Evolutionary conservation across 1,284 basidiomycete genomes (phyloP).

Genomic region (Acaromyces ingoldii): DNA sequence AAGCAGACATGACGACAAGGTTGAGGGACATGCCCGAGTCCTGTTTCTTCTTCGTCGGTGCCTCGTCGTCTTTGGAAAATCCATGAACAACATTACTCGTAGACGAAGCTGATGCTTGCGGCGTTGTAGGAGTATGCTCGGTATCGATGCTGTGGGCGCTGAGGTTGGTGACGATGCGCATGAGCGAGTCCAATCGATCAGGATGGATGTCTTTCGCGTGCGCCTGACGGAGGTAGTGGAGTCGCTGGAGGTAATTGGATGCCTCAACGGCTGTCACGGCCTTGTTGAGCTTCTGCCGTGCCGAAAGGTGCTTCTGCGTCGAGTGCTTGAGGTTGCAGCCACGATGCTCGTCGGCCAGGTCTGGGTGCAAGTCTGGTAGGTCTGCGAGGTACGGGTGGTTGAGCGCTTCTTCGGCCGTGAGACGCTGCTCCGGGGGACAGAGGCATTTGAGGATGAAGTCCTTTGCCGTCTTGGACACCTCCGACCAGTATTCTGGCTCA

Average conservation of each 20-base stretch:
- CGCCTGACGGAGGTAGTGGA: slow-evolving; percentile 35
- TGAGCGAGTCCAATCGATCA: slow-evolving; percentile 28
- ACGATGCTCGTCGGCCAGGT: slow-evolving; percentile 20
- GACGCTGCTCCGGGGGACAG: slow-evolving; percentile 36
- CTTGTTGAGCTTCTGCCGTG: slow-evolving; percentile 36
- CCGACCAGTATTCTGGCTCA: slow-evolving; percentile 44
- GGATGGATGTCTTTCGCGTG: slow-evolving; percentile 20
- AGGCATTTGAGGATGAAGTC: slow-evolving; percentile 48
- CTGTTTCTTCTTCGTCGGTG: neutral
- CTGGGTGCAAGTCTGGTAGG: slow-evolving; percentile 24
- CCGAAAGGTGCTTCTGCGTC: slow-evolving; percentile 28
- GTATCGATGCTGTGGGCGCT: slow-evolving; percentile 4
- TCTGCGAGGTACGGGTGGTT: slow-evolving; percentile 45
- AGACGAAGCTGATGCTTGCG: too few relatives aligned
- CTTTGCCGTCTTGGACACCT: slow-evolving; percentile 40
- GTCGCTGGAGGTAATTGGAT: slow-evolving; percentile 34
- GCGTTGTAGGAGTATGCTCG: too few relatives aligned
- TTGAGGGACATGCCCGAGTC: slow-evolving; percentile 39
- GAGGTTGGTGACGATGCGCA: slow-evolving; percentile 25
- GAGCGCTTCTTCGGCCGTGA: slow-evolving; percentile 43
- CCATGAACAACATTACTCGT: too few relatives aligned
- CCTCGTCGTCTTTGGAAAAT: too few relatives aligned
- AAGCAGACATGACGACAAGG: slow-evolving; percentile 35
- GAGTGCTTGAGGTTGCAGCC: slow-evolving; percentile 40
- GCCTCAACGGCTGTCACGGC: slow-evolving; percentile 45